A percentile compares a stretch with the other conserved stretches of the same genome.
Evolutionary conservation across 2,329 filamentous ascomycete species (phyloP).

Genomic region (Aspergillus piperis): DNA sequence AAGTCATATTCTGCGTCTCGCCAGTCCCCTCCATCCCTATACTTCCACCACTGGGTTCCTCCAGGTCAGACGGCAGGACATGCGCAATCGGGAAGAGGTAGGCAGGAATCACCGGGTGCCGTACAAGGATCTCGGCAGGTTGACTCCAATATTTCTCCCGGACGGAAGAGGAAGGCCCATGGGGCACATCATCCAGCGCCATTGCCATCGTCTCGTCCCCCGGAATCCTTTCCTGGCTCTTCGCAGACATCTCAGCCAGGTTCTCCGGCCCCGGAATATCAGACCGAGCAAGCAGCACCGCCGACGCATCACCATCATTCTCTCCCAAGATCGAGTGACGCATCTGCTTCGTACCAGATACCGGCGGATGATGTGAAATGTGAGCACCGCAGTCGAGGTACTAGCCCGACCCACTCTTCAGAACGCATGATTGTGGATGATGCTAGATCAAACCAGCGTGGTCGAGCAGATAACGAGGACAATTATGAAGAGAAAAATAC

Average conservation of each 20-base stretch:
- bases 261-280: conserved; percentile 36
- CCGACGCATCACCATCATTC: conserved; percentile 10
- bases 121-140: conserved; percentile 52
- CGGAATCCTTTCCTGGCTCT: conserved; percentile 31
- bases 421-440: not conserved
- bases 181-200: conserved; percentile 54
- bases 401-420: not conserved
- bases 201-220: conserved; percentile 52
- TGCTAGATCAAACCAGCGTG: not conserved
- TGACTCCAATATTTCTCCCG: conserved; percentile 71
- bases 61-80: conserved; percentile 69
- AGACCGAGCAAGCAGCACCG: not conserved
- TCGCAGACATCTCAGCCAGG: conserved; percentile 13
- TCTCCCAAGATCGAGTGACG: conserved; percentile 6
- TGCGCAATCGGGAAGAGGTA: conserved; percentile 72
- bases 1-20: conserved; percentile 60
- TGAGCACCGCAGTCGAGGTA: not conserved
- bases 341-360: conserved; percentile 8
- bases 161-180: conserved; percentile 76
- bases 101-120: conserved; percentile 51
- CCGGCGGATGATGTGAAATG: not conserved
- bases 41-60: conserved; percentile 92
- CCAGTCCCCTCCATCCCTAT: conserved; percentile 72
- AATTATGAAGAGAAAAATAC: not conserved
- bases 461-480: not conserved